Conservation (phyloP, 2,329 filamentous ascomycete genomes). For the Exophiala aquamarina region DNA sequence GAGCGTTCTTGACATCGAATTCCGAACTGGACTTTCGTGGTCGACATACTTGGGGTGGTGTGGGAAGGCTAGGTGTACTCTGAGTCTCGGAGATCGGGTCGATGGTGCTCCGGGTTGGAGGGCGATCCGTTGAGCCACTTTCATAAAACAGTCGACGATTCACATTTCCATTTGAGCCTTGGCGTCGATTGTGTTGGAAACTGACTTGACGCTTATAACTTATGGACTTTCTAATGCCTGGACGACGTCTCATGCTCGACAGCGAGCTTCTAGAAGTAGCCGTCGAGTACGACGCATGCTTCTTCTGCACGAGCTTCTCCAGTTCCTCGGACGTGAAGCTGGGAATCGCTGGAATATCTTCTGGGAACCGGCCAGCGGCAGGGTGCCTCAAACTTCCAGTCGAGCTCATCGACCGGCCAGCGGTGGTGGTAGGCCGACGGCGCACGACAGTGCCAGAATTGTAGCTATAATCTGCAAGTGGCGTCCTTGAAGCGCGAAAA, state of each 20-base stretch:
- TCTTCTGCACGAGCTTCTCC: slow-evolving; percentile 21
- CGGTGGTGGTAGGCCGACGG: slow-evolving; percentile 51
- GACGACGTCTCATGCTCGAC: slow-evolving; percentile 46
- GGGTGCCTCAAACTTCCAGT: slow-evolving; percentile 16
- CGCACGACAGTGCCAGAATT: slow-evolving; percentile 69
- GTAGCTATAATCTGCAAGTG: slow-evolving; percentile 49
- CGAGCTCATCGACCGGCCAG: slow-evolving; percentile 36
- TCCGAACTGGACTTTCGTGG: slow-evolving; percentile 31
- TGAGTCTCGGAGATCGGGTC: slow-evolving; percentile 27
- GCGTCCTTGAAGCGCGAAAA: slow-evolving; percentile 68
- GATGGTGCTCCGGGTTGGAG: slow-evolving; percentile 27
- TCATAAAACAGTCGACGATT: slow-evolving; percentile 19
- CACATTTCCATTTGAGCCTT: slow-evolving; percentile 33
- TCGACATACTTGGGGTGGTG: slow-evolving; percentile 40
- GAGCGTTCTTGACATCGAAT: slow-evolving; percentile 42
- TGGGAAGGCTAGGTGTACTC: slow-evolving; percentile 41
- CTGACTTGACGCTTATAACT: slow-evolving; percentile 63
- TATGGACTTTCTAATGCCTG: slow-evolving; percentile 43
- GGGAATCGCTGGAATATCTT: slow-evolving; percentile 21
- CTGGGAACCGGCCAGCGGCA: slow-evolving; percentile 10
- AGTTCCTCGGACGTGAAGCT: slow-evolving; percentile 22
- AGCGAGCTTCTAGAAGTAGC: slow-evolving; percentile 47
- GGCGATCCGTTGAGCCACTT: slow-evolving; percentile 30
- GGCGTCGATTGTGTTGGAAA: slow-evolving; percentile 56
- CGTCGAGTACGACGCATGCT: slow-evolving; percentile 24